phyloP scores from a whole-genome alignment of 768 basidiomycete genomes.

The Leccinum rimulosum region DNA sequence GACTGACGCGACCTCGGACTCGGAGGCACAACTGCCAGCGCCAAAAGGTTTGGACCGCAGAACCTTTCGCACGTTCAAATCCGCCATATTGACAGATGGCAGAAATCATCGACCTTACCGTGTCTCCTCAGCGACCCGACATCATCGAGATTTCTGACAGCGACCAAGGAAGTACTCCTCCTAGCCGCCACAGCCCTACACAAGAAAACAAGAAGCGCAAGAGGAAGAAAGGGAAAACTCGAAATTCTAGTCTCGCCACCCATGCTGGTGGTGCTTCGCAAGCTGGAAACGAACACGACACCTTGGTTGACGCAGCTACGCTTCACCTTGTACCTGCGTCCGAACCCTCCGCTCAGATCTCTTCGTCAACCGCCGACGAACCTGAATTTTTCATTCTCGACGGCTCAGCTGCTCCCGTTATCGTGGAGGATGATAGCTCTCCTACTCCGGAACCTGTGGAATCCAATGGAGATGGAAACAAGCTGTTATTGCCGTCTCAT shows the following conservation, averaged over 20 bases:
- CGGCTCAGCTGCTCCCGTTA: slow-evolving; percentile 37
- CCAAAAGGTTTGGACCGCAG: not conserved
- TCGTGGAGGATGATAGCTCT: slow-evolving; percentile 15
- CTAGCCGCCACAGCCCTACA: slow-evolving; percentile 2
- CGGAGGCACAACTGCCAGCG: not conserved
- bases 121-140: slow-evolving; percentile 27
- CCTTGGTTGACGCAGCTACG: slow-evolving; percentile 4
- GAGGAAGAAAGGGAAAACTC: slow-evolving; percentile 27
- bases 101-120: slow-evolving; percentile 35
- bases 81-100: slow-evolving; percentile 14
- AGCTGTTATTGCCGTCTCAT: slow-evolving; percentile 65
- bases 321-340: slow-evolving; percentile 37
- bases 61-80: slow-evolving; percentile 2
- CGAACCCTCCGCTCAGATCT: slow-evolving; percentile 31
- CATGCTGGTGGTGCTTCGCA: slow-evolving; percentile 17
- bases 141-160: slow-evolving; percentile 31
- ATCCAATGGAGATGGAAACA: slow-evolving; percentile 14
- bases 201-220: slow-evolving; percentile 24
- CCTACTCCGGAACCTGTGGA: slow-evolving; percentile 14
- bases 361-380: slow-evolving; percentile 18
- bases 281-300: slow-evolving; percentile 1
- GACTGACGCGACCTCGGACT: too few relatives aligned
- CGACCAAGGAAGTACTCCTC: slow-evolving; percentile 16
- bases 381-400: slow-evolving; percentile 51
- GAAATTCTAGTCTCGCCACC: slow-evolving; percentile 12